phyloP scores from a whole-genome alignment of 306 rosid species.

The Corylus americana region DNA sequence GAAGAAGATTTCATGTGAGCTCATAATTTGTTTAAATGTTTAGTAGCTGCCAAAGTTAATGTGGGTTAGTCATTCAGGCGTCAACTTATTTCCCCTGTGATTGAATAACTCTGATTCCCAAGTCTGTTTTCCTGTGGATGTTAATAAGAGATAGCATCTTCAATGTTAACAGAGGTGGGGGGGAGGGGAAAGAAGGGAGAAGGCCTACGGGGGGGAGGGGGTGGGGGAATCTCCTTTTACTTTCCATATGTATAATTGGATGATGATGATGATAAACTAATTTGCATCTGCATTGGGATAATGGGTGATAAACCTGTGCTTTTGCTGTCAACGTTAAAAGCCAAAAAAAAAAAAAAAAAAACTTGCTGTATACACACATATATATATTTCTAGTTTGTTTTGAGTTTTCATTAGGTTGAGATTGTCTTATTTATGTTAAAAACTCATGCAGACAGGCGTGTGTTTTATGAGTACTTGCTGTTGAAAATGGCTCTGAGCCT shows the following conservation, averaged over 20 bases:
- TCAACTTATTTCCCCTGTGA: slow-evolving; percentile 1
- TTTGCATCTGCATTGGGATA: slow-evolving; percentile 29
- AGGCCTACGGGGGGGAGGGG: neutral
- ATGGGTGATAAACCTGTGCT: slow-evolving; percentile 27
- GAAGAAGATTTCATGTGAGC: slow-evolving; percentile 95
- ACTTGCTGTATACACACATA: neutral
- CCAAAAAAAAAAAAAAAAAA: neutral
- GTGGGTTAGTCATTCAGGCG: slow-evolving; percentile 20
- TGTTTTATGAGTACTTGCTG: neutral
- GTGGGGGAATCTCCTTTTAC: slow-evolving; percentile 10
- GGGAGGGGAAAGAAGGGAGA: neutral
- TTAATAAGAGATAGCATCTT: slow-evolving; percentile 28
- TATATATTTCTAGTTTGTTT: neutral
- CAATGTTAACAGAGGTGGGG: slow-evolving; percentile 23
- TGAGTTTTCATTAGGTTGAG: neutral
- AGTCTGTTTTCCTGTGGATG: slow-evolving; percentile 11
- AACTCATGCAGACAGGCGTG: neutral
- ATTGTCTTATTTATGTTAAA: neutral
- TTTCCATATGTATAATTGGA: slow-evolving; percentile 21
- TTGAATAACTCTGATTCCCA: slow-evolving; percentile 30
- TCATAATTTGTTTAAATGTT: neutral
- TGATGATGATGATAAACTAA: slow-evolving; percentile 31
- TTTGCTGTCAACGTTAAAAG: slow-evolving; percentile 25
- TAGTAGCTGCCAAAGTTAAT: neutral
- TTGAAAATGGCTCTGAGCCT: too few species aligned